Percentiles rank a stretch among this genome's conserved stretches.
phyloP scores from a whole-genome alignment of 352 stramenopile genomes.

The Thalassiosira mediterranea region DNA sequence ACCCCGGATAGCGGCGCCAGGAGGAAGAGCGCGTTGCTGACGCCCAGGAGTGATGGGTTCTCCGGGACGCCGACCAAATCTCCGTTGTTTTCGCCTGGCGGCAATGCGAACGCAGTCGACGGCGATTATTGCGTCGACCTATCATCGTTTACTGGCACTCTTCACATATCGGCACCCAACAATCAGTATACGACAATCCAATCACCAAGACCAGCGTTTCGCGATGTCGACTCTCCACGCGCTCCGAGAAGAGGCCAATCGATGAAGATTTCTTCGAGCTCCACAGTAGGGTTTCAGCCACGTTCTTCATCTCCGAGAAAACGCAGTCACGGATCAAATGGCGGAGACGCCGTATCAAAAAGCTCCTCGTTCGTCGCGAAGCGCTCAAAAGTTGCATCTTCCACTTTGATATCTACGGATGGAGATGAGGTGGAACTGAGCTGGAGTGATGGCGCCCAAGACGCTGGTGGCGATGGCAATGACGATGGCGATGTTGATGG shows the following conservation, averaged over 20 bases:
- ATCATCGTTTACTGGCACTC: slow-evolving; percentile 32
- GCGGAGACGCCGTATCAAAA: neutral
- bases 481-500: no score
- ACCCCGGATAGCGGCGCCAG: no score
- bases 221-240: neutral
- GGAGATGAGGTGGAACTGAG: no score
- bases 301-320: slow-evolving; percentile 6
- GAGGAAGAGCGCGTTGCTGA: no score
- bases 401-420: no score
- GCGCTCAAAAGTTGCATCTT: no score
- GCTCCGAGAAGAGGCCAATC: neutral
- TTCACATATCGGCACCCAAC: slow-evolving; percentile 19
- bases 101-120: neutral
- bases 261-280: neutral
- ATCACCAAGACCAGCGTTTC: neutral
- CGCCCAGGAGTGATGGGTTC: no score
- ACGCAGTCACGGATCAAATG: slow-evolving; percentile 4
- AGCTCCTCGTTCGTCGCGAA: no score
- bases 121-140: slow-evolving; percentile 32
- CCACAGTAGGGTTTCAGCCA: neutral
- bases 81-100: neutral
- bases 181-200: neutral
- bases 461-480: no score
- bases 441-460: no score
- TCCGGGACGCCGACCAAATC: no score